A percentile compares a stretch with the other conserved stretches of the same genome.
These are phyloP conservation scores for Penicillium sp. DNA, from an alignment of 2,329 filamentous ascomycete species.

Conservation along the genomic window DNA sequence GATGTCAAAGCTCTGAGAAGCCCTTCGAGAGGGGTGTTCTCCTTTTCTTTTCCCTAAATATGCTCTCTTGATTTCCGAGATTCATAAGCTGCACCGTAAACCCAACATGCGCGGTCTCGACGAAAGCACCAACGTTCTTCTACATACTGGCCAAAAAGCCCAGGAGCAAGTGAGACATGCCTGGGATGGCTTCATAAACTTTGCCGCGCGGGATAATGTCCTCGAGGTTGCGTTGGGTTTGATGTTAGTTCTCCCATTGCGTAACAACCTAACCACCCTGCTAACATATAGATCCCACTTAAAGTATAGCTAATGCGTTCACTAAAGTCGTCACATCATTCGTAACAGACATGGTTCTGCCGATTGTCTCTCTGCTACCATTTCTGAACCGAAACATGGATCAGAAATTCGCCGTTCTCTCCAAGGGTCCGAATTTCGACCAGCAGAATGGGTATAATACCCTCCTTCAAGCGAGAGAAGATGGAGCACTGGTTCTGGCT, in stretches of 20 bases:
- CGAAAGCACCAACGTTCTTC: conserved; percentile 29
- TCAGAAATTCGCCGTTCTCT: conserved; percentile 69
- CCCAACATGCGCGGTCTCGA: conserved; percentile 30
- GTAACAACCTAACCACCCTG: background rate
- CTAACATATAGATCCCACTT: background rate
- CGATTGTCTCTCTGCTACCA: conserved; percentile 65
- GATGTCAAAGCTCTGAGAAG: background rate
- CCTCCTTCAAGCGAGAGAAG: conserved; percentile 63
- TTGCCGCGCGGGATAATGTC: conserved; percentile 71
- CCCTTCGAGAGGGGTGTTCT: background rate
- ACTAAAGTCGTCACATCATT: conserved; percentile 70
- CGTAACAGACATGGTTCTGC: conserved; percentile 67
- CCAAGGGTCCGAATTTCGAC: conserved; percentile 53
- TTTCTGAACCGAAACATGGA: conserved; percentile 69
- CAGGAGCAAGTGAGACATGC: conserved; percentile 49
- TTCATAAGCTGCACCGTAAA: background rate
- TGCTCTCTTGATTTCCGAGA: background rate
- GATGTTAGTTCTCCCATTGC: conserved; percentile 51
- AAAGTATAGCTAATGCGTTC: conserved; percentile 64
- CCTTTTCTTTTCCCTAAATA: background rate
- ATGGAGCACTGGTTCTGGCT: conserved; percentile 69
- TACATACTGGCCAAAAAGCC: conserved; percentile 40
- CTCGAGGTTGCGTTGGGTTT: conserved; percentile 72
- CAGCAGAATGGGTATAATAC: conserved; percentile 64
- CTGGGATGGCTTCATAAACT: conserved; percentile 66